Evolutionary conservation across 2,329 filamentous ascomycete genomes (phyloP), one percentile per base, ranked within the genome.

Genomic region (Sporothrix brunneoviolacea): DNA sequence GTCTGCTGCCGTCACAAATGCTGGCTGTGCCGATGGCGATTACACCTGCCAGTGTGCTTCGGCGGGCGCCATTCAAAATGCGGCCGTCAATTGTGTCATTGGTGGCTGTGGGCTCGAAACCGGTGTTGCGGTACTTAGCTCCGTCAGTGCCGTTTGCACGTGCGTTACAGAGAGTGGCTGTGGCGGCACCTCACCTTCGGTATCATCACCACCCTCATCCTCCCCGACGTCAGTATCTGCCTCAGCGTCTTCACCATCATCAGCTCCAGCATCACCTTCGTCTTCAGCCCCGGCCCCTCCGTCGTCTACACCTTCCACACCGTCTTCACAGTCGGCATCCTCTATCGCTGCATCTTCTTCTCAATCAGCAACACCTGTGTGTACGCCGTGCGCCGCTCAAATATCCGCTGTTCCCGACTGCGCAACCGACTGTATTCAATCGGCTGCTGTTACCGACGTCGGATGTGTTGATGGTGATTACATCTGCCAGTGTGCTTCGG

Each of bases 121-220:
- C 36, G 45, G 45, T 8, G 21, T 48, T 15, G 22, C 10, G 2
- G 45, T 48, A 12, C 35, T 48, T 1, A 12, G 24, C 45, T 22
- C 18, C 4, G 45, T 48, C 24, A 39, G 35, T 27, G 36, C 35
- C 16, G 45, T 48, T 12, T 48, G 45, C 45, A 15, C 37, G 21
- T 48, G 45, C 18, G 45, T 48, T 37, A 39, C 45, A 4, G n/a
- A 16, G 15, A 48, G 45, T n/a, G 45, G 45, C 28, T 54, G 52
- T n/a, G 48, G 33, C 9, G 44, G 28, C 16, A 16, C 43, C 18
- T 16, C n/a, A n/a, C n/a, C 33, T 16, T 13, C 27, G 13, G 18
- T 16, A n/a, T n/a, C 16, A 36, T 27, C 18, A 15, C 32, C 32
- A 13, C 43, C 39, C 10, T 39, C 39, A 4, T 38, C 39, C 33